Base-by-base conservation (phyloP, 192 early-diverging fungal genomes). In the Helicostylum pulchrum region DNA sequence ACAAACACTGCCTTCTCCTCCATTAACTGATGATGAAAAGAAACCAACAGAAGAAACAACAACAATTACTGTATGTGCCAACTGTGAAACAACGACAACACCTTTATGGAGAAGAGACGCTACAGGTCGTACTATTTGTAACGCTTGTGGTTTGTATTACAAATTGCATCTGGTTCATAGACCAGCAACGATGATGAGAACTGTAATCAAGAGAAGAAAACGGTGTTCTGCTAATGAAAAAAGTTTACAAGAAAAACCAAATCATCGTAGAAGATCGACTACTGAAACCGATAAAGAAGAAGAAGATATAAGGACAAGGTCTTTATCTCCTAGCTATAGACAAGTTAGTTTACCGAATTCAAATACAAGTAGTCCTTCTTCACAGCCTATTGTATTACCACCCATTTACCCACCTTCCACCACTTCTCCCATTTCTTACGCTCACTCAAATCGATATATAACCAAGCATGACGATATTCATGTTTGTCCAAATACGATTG, bases 71-170 rank as follows among this genome's bases (percentile, higher is more conserved):
- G 32, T 69, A n/a, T 88, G 89, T 69, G 86, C 80, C 71, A 92
- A 92, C 73, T 94, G 92, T 70, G 77, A 80, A 7, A 85, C 80
- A n/a, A 85, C 83, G 31, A 67, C 71, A 14, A 87, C 92, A 4
- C 90, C 91, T 3, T 76, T 92, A 1, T 93, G 91, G 91, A 78
- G 91, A 60, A 77, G 90, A 61, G 88, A 90, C 66, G 64, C 72
- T 20, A 70, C 75, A 6, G 89, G 88, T 53, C 83, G 88, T 26
- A 73, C 82, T 48, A 86, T 92, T 51, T 96, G 94, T 78, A 96
- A 96, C 71, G 93, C 93, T 20, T 96, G 94, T 68, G 95, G 95
- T 0, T 76, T 96, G 49, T 95, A 96, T 71, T 94, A 82, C 70
- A 90, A 88, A 64, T 81, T 93, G 26, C 90, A 96, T 75, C 79